Conservation (phyloP, 2,329 filamentous ascomycete species). For the Cercospora sesami region DNA sequence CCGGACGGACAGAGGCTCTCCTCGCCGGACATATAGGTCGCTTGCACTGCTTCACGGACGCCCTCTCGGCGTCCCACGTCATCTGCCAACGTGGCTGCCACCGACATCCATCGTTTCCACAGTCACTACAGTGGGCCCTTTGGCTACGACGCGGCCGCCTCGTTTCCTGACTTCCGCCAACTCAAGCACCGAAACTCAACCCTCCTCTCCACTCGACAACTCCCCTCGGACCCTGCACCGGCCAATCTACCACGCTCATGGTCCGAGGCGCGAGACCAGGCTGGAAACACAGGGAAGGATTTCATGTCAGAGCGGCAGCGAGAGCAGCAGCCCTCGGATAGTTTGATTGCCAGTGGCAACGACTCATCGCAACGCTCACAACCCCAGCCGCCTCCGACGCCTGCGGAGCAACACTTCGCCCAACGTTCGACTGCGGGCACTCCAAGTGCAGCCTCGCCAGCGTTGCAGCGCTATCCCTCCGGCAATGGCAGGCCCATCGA, state of each 20-base stretch:
- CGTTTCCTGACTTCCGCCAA: constrained; percentile 16
- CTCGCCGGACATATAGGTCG: constrained; percentile 4
- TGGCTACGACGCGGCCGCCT: constrained; percentile 15
- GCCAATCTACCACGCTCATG: constrained; percentile 35
- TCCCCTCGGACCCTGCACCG: constrained; percentile 21
- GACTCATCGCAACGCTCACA: constrained; percentile 19
- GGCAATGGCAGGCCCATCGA: constrained; percentile 31
- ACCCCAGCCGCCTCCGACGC: constrained; percentile 15
- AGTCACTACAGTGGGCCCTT: constrained; percentile 27
- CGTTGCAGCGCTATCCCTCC: constrained; percentile 19
- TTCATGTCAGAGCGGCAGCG: constrained; percentile 39
- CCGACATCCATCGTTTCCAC: constrained; percentile 33
- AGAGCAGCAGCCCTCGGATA: constrained; percentile 31
- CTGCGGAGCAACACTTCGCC: constrained; percentile 18
- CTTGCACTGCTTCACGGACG: constrained; percentile 4
- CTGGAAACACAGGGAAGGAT: constrained; percentile 34
- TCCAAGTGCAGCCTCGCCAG: constrained; percentile 20
- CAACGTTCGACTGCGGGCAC: constrained; percentile 13
- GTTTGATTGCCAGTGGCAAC: constrained; percentile 23
- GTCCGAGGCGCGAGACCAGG: constrained; percentile 30
- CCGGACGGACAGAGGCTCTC: constrained; percentile 1
- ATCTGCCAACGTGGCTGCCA: constrained; percentile 37
- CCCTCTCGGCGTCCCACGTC: constrained; percentile 30
- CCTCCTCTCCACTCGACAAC: constrained; percentile 19
- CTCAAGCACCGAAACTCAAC: constrained; percentile 16